Conservation (phyloP, 2,329 filamentous ascomycete genomes). For the Microcyclospora pomicola region DNA sequence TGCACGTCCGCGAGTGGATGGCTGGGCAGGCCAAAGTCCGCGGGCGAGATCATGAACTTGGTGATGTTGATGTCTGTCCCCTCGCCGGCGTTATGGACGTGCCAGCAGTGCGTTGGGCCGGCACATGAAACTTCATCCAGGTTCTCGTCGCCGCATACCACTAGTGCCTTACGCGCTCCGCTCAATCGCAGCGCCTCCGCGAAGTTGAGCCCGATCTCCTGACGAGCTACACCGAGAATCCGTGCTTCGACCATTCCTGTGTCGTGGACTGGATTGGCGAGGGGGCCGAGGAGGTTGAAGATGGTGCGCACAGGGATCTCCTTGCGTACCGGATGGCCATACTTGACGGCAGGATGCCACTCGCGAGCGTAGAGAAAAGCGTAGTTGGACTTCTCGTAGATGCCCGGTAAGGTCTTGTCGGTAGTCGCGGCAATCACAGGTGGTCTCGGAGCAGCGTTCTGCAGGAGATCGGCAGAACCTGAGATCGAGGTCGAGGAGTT, state of each 20-base stretch:
- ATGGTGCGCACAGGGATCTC: constrained; percentile 90
- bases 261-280: constrained; percentile 80
- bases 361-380: constrained; percentile 90
- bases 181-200: constrained; percentile 66
- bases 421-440: constrained; percentile 63
- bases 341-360: constrained; percentile 90
- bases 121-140: constrained; percentile 92
- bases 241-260: constrained; percentile 62
- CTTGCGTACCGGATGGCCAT: constrained; percentile 71
- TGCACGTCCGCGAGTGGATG: constrained; percentile 69
- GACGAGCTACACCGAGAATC: constrained; percentile 81
- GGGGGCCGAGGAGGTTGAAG: constrained; percentile 88
- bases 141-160: constrained; percentile 89
- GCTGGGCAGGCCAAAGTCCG: constrained; percentile 70
- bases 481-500: constrained; percentile 89
- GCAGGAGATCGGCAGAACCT: constrained; percentile 83
- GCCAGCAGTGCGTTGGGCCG: constrained; percentile 80
- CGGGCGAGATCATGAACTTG: constrained; percentile 63
- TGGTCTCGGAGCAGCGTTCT: constrained; percentile 55
- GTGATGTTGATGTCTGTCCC: constrained; percentile 46
- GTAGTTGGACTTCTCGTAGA: constrained; percentile 78
- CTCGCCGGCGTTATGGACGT: constrained; percentile 25
- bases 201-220: constrained; percentile 77
- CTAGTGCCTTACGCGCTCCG: constrained; percentile 68
- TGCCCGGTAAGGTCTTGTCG: constrained; percentile 52